Percentiles rank a stretch among this genome's conserved stretches.
These are phyloP conservation scores for Kondoa malvinella DNA, from an alignment of 768 basidiomycete species.

Conservation along the genomic window DNA sequence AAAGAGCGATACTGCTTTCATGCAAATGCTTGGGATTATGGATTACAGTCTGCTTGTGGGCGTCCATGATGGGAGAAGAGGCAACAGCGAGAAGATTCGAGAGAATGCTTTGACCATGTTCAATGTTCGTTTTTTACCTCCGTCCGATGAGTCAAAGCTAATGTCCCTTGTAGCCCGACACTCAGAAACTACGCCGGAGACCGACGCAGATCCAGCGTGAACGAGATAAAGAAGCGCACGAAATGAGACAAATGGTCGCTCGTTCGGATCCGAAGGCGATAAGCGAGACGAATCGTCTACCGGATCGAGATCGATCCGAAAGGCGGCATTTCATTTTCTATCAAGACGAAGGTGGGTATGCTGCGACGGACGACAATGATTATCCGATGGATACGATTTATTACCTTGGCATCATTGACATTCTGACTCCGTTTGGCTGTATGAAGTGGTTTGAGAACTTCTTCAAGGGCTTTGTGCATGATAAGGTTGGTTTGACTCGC, in stretches of 20 bases:
- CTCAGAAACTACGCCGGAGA: slow-evolving; percentile 45
- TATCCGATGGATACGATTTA: slow-evolving; percentile 43
- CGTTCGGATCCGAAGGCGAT: slow-evolving; percentile 60
- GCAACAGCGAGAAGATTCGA: slow-evolving; percentile 79
- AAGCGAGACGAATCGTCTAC: slow-evolving; percentile 40
- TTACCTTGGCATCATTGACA: slow-evolving; percentile 64
- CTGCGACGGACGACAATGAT: slow-evolving; percentile 76
- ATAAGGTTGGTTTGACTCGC: slow-evolving; percentile 52
- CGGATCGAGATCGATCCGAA: slow-evolving; percentile 48
- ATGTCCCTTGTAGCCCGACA: slow-evolving; percentile 43
- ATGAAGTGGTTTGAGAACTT: slow-evolving; percentile 70
- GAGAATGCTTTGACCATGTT: slow-evolving; percentile 82
- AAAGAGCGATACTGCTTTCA: slow-evolving; percentile 64
- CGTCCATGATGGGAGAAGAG: slow-evolving; percentile 75
- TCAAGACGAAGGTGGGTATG: slow-evolving; percentile 83
- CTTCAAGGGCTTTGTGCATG: slow-evolving; percentile 77
- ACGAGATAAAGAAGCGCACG: slow-evolving; percentile 54
- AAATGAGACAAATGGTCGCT: slow-evolving; percentile 70
- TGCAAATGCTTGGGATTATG: slow-evolving; percentile 75
- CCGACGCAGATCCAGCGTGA: slow-evolving; percentile 41
- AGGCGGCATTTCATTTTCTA: slow-evolving; percentile 72
- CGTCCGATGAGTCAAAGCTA: slow-evolving; percentile 10
- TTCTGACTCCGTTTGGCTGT: slow-evolving; percentile 67
- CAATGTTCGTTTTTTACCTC: slow-evolving; percentile 43
- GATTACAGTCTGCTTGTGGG: slow-evolving; percentile 91